A percentile compares a stretch with the other conserved stretches of the same genome.
Conservation (phyloP, 768 basidiomycete genomes). For the Melanogaster broomeanus region DNA sequence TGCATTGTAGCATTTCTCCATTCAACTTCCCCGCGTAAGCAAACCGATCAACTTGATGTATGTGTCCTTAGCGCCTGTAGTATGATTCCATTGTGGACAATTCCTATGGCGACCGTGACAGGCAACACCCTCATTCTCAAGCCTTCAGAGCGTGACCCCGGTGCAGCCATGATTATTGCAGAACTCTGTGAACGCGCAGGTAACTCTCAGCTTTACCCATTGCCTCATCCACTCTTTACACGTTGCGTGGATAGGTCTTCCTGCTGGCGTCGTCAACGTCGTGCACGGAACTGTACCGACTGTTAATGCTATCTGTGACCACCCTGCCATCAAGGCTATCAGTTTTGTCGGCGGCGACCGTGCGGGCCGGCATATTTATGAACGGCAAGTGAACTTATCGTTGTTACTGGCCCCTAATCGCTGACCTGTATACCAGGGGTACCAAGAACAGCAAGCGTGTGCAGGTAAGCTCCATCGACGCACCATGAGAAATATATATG, state of each 20-base stretch:
- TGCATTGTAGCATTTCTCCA: constrained; percentile 62
- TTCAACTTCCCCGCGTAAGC: constrained; percentile 89
- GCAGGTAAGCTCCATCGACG: constrained; percentile 49
- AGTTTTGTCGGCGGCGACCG: constrained; percentile 95
- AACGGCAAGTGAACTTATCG: constrained; percentile 49
- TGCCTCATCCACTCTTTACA: not conserved
- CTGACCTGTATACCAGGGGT: constrained; percentile 49
- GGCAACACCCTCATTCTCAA: constrained; percentile 96
- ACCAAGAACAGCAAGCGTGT: constrained; percentile 88
- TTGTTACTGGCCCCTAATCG: constrained; percentile 1
- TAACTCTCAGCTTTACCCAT: constrained; percentile 19
- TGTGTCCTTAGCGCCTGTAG: constrained; percentile 35
- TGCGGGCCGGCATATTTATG: constrained; percentile 93
- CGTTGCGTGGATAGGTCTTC: constrained; percentile 51
- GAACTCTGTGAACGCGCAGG: constrained; percentile 90
- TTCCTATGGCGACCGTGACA: constrained; percentile 84
- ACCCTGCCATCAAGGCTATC: constrained; percentile 89
- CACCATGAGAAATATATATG: not conserved
- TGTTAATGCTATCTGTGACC: constrained; percentile 93
- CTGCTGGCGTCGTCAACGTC: constrained; percentile 87
- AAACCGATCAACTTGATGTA: not conserved
- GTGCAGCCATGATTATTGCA: constrained; percentile 96
- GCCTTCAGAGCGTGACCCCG: constrained; percentile 95
- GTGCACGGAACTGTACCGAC: constrained; percentile 90
- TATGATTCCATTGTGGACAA: constrained; percentile 98